Conservation (phyloP, 2,329 filamentous ascomycete genomes). For the Orbilia javanica region DNA sequence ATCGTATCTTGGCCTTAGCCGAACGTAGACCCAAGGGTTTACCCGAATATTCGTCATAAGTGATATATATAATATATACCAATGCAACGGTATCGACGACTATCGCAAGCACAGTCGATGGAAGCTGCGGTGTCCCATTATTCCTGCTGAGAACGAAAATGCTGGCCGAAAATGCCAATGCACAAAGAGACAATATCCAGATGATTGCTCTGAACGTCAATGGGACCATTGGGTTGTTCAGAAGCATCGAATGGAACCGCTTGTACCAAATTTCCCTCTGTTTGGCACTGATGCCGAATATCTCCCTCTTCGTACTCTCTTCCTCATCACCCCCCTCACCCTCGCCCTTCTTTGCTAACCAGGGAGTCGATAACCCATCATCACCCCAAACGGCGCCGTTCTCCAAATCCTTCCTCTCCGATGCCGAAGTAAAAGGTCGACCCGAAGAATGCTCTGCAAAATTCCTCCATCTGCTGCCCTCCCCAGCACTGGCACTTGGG, state of each 20-base stretch:
- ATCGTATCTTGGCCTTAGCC: conserved; percentile 84
- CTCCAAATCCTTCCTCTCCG: conserved; percentile 64
- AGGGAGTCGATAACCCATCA: conserved; percentile 63
- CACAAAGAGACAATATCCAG: conserved; percentile 83
- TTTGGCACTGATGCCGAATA: conserved; percentile 67
- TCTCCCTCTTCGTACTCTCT: conserved; percentile 62
- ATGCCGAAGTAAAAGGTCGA: conserved; percentile 61
- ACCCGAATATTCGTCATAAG: conserved; percentile 94
- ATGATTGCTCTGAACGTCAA: conserved; percentile 84
- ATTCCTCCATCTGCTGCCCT: conserved; percentile 61
- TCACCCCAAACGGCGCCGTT: conserved; percentile 53
- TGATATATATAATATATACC: conserved; percentile 92
- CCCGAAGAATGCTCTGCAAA: conserved; percentile 62
- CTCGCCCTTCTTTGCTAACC: conserved; percentile 69
- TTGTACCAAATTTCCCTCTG: conserved; percentile 70
- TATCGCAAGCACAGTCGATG: conserved; percentile 88
- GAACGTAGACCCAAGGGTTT: conserved; percentile 90
- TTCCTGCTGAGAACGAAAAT: conserved; percentile 75
- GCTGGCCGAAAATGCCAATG: conserved; percentile 80
- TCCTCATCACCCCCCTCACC: conserved; percentile 65
- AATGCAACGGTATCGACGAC: conserved; percentile 89
- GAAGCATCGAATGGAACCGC: conserved; percentile 75
- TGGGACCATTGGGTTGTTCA: conserved; percentile 87
- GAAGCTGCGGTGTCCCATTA: conserved; percentile 71
- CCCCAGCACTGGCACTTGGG: conserved; percentile 56